A percentile compares a stretch with the other conserved stretches of the same genome.
phyloP scores from a whole-genome alignment of 768 basidiomycete species.

The Panus rudis region DNA sequence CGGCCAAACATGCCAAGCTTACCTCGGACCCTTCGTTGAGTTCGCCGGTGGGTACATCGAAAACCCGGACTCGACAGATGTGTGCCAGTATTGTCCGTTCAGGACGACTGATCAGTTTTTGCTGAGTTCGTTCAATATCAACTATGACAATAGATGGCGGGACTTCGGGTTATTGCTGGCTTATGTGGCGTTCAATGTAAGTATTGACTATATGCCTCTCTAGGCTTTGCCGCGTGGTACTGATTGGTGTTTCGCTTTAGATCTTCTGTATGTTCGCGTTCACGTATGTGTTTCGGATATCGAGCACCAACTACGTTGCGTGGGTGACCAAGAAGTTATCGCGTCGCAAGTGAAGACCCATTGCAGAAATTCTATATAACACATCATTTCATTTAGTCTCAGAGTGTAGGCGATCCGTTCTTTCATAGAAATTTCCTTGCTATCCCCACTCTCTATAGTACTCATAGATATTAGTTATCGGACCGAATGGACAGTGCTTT shows the following conservation, averaged over 20 bases:
- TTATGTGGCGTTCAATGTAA: slow-evolving; percentile 45
- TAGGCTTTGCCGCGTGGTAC: too few species aligned
- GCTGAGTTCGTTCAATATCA: slow-evolving; percentile 18
- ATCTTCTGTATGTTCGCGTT: slow-evolving; percentile 20
- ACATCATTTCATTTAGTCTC: too few species aligned
- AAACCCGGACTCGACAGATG: slow-evolving; percentile 44
- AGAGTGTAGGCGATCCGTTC: too few species aligned
- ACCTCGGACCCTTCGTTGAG: slow-evolving; percentile 43
- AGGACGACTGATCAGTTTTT: slow-evolving; percentile 29
- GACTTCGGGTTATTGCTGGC: slow-evolving; percentile 46
- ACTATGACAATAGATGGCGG: slow-evolving; percentile 39
- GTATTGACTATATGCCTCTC: slow-evolving; percentile 13
- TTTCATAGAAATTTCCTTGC: too few species aligned
- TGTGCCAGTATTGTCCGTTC: slow-evolving; percentile 42
- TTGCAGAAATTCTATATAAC: too few species aligned
- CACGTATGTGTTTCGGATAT: slow-evolving; percentile 27
- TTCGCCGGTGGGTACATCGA: slow-evolving; percentile 48
- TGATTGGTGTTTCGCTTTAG: too few species aligned
- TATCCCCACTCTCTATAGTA: too few species aligned
- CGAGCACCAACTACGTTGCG: slow-evolving; percentile 8
- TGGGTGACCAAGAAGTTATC: slow-evolving; percentile 8
- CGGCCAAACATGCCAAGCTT: slow-evolving; percentile 47
- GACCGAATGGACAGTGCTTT: too few species aligned
- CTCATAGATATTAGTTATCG: too few species aligned
- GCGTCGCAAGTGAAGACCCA: too few species aligned